Conservation (phyloP, 2,329 filamentous ascomycete species). For the Fusarium praegraminearum region DNA sequence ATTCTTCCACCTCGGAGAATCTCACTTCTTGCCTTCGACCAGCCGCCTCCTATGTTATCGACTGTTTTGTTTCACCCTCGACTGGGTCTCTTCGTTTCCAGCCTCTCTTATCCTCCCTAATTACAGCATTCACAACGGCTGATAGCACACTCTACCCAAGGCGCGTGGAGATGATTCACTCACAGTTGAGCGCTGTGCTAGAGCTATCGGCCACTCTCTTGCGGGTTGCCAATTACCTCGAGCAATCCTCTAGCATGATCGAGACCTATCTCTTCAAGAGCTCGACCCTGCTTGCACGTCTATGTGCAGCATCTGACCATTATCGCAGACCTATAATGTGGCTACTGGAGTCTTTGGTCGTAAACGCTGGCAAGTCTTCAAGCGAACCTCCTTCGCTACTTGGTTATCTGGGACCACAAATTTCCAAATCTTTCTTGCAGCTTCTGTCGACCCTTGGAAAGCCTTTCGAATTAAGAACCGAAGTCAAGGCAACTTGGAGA, state of each 20-base stretch:
- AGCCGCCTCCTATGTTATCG: slow-evolving; percentile 80
- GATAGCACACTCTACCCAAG: slow-evolving; percentile 72
- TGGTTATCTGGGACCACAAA: slow-evolving; percentile 84
- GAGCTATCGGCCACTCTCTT: slow-evolving; percentile 76
- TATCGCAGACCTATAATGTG: slow-evolving; percentile 75
- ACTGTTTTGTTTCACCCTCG: slow-evolving; percentile 79
- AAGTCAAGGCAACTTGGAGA: slow-evolving; percentile 81
- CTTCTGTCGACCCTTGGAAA: slow-evolving; percentile 81
- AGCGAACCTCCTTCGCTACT: slow-evolving; percentile 94
- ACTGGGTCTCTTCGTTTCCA: slow-evolving; percentile 79
- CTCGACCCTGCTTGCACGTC: slow-evolving; percentile 78
- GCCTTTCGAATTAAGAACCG: slow-evolving; percentile 74
- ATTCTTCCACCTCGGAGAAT: slow-evolving; percentile 60
- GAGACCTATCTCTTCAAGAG: slow-evolving; percentile 86
- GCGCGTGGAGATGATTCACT: slow-evolving; percentile 65
- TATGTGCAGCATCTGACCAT: slow-evolving; percentile 76
- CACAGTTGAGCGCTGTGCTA: slow-evolving; percentile 74
- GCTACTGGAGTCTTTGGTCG: slow-evolving; percentile 79
- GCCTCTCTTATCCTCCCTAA: slow-evolving; percentile 78
- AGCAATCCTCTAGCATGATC: slow-evolving; percentile 72
- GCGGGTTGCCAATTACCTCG: slow-evolving; percentile 74
- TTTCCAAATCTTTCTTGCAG: slow-evolving; percentile 85
- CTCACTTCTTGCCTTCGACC: slow-evolving; percentile 73
- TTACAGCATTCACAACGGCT: slow-evolving; percentile 60
- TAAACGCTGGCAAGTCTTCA: slow-evolving; percentile 72